These are phyloP conservation scores for Cenchrus fungigraminus DNA, from an alignment of 176 grass and related monocot species.

Conservation along the genomic window DNA sequence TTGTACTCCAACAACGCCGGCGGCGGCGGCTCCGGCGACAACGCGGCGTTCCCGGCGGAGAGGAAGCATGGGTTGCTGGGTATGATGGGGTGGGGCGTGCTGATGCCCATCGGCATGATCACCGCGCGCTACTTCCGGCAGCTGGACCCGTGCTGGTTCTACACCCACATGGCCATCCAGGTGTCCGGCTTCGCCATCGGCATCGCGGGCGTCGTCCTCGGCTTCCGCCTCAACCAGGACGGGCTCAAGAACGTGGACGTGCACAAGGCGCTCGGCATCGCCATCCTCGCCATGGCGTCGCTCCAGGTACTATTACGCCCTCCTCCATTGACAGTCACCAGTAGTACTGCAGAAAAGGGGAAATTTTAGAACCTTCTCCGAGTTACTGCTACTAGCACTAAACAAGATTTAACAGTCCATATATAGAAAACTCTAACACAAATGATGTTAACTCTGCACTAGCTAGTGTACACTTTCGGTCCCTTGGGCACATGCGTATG, in stretches of 20 bases:
- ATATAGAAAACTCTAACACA: neutral
- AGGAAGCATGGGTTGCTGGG: slow-evolving; percentile 66
- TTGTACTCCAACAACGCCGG: neutral
- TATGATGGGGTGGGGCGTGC: slow-evolving; percentile 77
- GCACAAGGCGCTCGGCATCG: slow-evolving; percentile 76
- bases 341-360: neutral
- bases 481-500: neutral
- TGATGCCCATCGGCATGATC: slow-evolving; percentile 72
- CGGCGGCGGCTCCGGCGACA: neutral
- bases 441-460: neutral
- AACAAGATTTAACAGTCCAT: neutral
- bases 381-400: neutral
- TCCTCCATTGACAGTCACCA: too few species aligned
- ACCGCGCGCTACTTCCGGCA: slow-evolving; percentile 77
- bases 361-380: neutral
- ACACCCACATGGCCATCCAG: slow-evolving; percentile 70
- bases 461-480: neutral
- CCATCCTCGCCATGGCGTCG: slow-evolving; percentile 54
- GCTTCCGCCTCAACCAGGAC: slow-evolving; percentile 57
- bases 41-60: slow-evolving; percentile 11
- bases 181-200: slow-evolving; percentile 50
- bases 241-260: slow-evolving; percentile 55
- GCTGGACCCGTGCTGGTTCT: slow-evolving; percentile 80
- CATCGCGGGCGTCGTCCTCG: slow-evolving; percentile 59
- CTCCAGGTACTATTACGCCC: slow-evolving; percentile 55